A percentile compares a stretch with the other conserved stretches of the same genome.
Evolutionary conservation across 306 rosid species (phyloP).

Genomic region (Trifolium subterraneum): DNA sequence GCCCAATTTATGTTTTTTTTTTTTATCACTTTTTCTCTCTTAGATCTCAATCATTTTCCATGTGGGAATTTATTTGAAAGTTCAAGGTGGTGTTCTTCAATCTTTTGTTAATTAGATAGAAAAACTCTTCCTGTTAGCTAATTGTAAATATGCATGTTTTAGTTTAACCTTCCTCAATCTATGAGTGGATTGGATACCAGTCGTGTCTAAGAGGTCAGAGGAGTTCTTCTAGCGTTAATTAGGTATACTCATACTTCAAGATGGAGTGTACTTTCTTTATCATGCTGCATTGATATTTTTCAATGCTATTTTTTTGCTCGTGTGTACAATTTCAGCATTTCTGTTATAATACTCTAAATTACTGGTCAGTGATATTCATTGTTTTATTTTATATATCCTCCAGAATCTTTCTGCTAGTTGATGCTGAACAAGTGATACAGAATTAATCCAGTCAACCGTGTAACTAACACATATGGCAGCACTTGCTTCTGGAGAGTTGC

Average conservation of each 20-base stretch:
- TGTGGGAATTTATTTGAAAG: not conserved
- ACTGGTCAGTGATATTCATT: slow-evolving; percentile 27
- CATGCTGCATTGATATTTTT: slow-evolving; percentile 8
- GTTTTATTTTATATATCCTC: slow-evolving; percentile 14
- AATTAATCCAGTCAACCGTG: slow-evolving; percentile 38
- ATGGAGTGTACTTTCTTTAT: not conserved
- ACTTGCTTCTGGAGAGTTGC: slow-evolving; percentile 49
- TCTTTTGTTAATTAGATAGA: not conserved
- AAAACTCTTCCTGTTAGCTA: not conserved
- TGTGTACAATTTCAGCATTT: not conserved
- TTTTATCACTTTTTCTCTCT: no score
- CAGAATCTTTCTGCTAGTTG: slow-evolving; percentile 48
- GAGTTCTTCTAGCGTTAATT: slow-evolving; percentile 7
- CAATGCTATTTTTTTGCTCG: slow-evolving; percentile 1
- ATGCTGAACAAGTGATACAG: slow-evolving; percentile 40
- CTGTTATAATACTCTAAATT: slow-evolving; percentile 29
- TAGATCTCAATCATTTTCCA: no score
- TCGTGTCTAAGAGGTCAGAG: not conserved
- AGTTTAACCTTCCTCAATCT: slow-evolving; percentile 1
- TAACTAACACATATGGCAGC: slow-evolving; percentile 45
- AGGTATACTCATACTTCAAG: not conserved
- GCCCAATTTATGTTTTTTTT: no score
- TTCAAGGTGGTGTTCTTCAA: not conserved
- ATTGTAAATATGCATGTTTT: not conserved
- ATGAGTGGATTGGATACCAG: not conserved